Conservation (phyloP, 805 yeast species). For the Ogataea ramenticola region DNA sequence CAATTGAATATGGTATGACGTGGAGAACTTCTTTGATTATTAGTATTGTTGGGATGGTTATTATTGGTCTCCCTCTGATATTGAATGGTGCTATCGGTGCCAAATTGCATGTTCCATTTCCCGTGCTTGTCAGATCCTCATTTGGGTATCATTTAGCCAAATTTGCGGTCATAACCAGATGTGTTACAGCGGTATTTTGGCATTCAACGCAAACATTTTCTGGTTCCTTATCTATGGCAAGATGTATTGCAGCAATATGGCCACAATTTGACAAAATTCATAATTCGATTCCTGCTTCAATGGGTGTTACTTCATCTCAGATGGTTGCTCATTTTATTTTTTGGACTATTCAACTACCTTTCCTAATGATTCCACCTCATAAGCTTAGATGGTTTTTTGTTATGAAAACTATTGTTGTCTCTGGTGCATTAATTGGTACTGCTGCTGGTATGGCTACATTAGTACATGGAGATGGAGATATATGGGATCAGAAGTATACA, state of each 20-base stretch:
- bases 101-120: constrained; percentile 28
- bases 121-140: constrained; percentile 25
- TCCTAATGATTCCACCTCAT: constrained; percentile 24
- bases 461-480: constrained; percentile 19
- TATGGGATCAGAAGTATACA: constrained; percentile 14
- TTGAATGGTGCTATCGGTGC: constrained; percentile 28
- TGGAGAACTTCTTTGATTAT: constrained; percentile 14
- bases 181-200: constrained; percentile 25
- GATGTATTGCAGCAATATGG: constrained; percentile 21
- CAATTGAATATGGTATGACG: constrained; percentile 11
- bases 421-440: constrained; percentile 19
- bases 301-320: constrained; percentile 19
- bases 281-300: constrained; percentile 21
- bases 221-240: constrained; percentile 22
- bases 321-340: constrained; percentile 28
- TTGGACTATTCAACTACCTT: constrained; percentile 25
- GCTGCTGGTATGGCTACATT: constrained; percentile 27
- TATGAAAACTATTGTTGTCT: constrained; percentile 23
- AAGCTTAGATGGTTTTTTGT: constrained; percentile 29
- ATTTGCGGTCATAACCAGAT: constrained; percentile 24
- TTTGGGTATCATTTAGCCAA: constrained; percentile 26
- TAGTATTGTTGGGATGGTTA: constrained; percentile 13
- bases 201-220: constrained; percentile 20
- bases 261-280: constrained; percentile 18
- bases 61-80: constrained; percentile 14